phyloP scores from a whole-genome alignment of 2,329 filamentous ascomycete species.

The Seiridium cupressi region DNA sequence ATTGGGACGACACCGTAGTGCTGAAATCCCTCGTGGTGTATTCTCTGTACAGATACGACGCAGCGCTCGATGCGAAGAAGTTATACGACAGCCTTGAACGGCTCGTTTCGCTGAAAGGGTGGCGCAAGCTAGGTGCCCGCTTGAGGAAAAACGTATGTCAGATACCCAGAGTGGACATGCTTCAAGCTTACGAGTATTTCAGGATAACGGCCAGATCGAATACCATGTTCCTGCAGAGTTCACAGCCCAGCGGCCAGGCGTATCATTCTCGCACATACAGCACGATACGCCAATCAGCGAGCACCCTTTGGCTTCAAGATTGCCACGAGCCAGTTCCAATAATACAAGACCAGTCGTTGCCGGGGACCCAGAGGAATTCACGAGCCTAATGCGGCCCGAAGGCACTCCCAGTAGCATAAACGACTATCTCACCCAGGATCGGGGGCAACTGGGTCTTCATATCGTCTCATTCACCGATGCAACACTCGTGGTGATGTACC shows the following conservation, averaged over 20 bases:
- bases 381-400: slow-evolving; percentile 19
- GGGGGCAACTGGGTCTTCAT: slow-evolving; percentile 45
- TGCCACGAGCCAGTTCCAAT: slow-evolving; percentile 30
- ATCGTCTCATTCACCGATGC: slow-evolving; percentile 47
- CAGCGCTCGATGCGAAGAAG: slow-evolving; percentile 20
- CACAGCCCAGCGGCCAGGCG: slow-evolving; percentile 35
- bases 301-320: slow-evolving; percentile 36
- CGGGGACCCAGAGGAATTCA: slow-evolving; percentile 21
- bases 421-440: slow-evolving; percentile 39
- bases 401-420: slow-evolving; percentile 28
- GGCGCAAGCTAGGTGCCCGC: slow-evolving; percentile 21
- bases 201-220: slow-evolving; percentile 32
- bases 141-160: slow-evolving; percentile 6
- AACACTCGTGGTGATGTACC: slow-evolving; percentile 45
- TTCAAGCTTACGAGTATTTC: background rate
- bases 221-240: slow-evolving; percentile 38
- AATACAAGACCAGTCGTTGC: slow-evolving; percentile 23
- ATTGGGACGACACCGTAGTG: slow-evolving; percentile 23
- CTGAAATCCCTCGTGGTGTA: slow-evolving; percentile 20
- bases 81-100: slow-evolving; percentile 15
- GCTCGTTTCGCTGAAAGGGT: slow-evolving; percentile 16
- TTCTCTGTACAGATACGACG: slow-evolving; percentile 24
- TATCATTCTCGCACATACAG: slow-evolving; percentile 36
- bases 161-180: background rate
- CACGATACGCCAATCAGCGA: slow-evolving; percentile 35